Base-by-base conservation (phyloP, 805 yeast genomes). In the Wickerhamomyces rabaulensis region DNA sequence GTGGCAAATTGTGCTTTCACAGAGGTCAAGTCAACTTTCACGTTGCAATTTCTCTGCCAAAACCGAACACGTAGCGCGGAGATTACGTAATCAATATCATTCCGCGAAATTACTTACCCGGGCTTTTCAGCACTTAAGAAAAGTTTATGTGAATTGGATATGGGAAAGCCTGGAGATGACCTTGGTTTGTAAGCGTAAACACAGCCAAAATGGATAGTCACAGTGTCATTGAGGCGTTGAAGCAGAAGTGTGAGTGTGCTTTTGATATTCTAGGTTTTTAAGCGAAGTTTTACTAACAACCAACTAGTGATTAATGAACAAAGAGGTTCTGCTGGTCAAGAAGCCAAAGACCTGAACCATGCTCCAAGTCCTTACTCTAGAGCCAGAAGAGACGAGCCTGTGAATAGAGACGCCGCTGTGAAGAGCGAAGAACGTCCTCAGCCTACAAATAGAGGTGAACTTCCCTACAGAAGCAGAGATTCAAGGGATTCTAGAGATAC, bases 151-250 rank as follows among this genome's bases (percentile, higher is more conserved):
- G 27, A 25, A 25, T 6, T 25, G n/a, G n/a, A n/a, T n/a, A n/a
- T n/a, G n/a, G n/a, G n/a, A n/a, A n/a, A n/a, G n/a, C n/a, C n/a
- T n/a, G n/a, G n/a, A n/a, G n/a, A 25, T 25, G 12, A 9, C 12
- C 10, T 8, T 9, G 10, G 27, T 13, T 25, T 25, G 7, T 25
- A 29, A 15, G 16, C 9, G 5, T 6, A 15, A 15, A 33, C 20
- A 16, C 20, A 33, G 20, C 3, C 7, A 22, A n/a, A 4, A 58
- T 58, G 62, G 54, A 61, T 27, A 46, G 56, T 10, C 49, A 52
- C 9, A 55, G 48, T 36, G 55, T 57, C 4, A 39, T 58, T 4
- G 55, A 56, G 7, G 61, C 62, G 0, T 29, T 58, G 29, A 58
- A 56, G 48, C 52, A 50, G 55, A 57, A 58, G 40, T 37, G 62